Evolutionary conservation across 106 monocot genomes (phyloP).

Genomic region (Dioscorea zingiberensis): DNA sequence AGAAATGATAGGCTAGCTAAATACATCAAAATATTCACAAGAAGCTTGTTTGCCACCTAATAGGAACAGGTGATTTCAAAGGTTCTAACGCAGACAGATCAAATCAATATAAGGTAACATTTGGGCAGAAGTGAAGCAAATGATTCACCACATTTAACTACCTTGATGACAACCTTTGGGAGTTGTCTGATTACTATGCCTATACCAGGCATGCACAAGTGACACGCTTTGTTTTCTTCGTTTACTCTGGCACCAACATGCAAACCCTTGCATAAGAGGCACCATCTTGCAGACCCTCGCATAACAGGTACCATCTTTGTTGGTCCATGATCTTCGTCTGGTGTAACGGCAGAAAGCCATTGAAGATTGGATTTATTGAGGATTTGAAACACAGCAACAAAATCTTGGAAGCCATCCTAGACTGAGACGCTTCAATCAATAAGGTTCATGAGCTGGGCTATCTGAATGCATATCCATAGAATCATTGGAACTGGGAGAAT

Average conservation of each 20-base stretch:
- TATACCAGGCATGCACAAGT: not conserved
- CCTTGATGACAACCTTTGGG: not conserved
- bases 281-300: not conserved
- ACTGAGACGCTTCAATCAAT: not conserved
- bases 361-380: not conserved
- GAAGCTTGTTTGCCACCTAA: too few species aligned
- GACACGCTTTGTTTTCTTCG: not conserved
- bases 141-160: not conserved
- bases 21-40: too few species aligned
- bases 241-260: not conserved
- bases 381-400: not conserved
- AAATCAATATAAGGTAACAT: too few species aligned
- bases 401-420: not conserved
- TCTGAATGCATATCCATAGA: conserved; percentile 55
- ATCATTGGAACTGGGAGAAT: conserved; percentile 33
- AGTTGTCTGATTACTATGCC: not conserved
- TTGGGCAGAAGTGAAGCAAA: not conserved
- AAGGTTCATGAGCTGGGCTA: conserved; percentile 26
- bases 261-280: too few species aligned
- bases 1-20: too few species aligned
- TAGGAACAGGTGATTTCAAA: too few species aligned
- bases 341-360: not conserved
- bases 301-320: not conserved
- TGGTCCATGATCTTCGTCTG: too few species aligned
- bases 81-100: too few species aligned